phyloP scores from a whole-genome alignment of 2,329 filamentous ascomycete genomes.

The Penicillium sclerotiorum region DNA sequence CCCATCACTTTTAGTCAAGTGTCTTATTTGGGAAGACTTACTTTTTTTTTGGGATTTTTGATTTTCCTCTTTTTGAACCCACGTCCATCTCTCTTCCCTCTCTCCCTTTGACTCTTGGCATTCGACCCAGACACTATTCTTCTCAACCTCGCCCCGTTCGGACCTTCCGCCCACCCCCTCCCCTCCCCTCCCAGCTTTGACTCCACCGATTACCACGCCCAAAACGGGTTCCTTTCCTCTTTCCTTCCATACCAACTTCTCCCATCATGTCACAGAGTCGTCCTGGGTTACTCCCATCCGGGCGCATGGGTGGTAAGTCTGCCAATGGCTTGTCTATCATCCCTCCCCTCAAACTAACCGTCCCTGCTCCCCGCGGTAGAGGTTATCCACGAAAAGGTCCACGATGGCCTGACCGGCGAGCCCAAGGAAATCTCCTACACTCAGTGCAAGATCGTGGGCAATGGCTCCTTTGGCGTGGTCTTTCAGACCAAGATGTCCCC shows the following conservation, averaged over 20 bases:
- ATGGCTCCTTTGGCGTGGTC: conserved; percentile 97
- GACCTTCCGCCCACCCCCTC: conserved; percentile 39
- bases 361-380: conserved; percentile 57
- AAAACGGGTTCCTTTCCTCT: conserved; percentile 58
- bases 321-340: conserved; percentile 23
- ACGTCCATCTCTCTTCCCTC: not conserved
- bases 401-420: conserved; percentile 96
- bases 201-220: conserved; percentile 47
- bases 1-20: not conserved
- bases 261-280: conserved; percentile 82
- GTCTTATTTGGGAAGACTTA: not conserved
- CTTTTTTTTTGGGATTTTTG: conserved; percentile 1
- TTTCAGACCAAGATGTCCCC: conserved; percentile 99
- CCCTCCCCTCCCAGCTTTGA: conserved; percentile 28
- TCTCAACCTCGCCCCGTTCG: conserved; percentile 37
- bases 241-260: conserved; percentile 42
- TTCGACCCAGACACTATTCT: conserved; percentile 34
- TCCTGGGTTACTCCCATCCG: conserved; percentile 80
- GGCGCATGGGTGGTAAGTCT: conserved; percentile 97
- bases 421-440: conserved; percentile 97
- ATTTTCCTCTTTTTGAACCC: conserved; percentile 17
- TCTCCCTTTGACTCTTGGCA: conserved; percentile 32
- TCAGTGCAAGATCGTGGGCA: conserved; percentile 99
- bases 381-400: conserved; percentile 97
- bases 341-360: not conserved